These are phyloP conservation scores for Eucalyptus pauciflora DNA, from an alignment of 345 rosid genomes.

Conservation along the genomic window DNA sequence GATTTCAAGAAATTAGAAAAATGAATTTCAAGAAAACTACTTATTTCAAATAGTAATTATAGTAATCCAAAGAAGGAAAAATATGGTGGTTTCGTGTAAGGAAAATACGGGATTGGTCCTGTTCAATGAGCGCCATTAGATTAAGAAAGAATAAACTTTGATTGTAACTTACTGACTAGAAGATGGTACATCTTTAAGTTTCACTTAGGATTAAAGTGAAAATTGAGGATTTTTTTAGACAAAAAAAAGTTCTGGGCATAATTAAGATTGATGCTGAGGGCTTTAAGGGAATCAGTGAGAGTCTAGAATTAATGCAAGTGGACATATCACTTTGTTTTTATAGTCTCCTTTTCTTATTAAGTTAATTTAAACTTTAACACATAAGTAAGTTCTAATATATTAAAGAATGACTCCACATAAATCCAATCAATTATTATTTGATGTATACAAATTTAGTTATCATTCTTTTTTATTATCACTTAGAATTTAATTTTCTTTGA, in stretches of 20 bases:
- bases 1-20: background rate
- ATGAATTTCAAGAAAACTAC: background rate
- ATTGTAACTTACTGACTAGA: background rate
- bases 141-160: background rate
- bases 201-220: background rate
- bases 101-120: background rate
- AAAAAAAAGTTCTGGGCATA: too few relatives aligned
- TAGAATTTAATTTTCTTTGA: background rate
- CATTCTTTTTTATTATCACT: background rate
- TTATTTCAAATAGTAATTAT: background rate
- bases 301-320: too few relatives aligned
- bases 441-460: background rate
- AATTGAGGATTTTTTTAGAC: background rate
- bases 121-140: background rate
- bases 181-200: background rate
- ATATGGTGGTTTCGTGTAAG: background rate
- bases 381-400: background rate
- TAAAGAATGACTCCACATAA: background rate
- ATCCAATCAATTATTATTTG: background rate
- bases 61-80: background rate
- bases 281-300: too few relatives aligned
- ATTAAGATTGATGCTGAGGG: too few relatives aligned
- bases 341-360: background rate
- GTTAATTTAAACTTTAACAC: background rate
- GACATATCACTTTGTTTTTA: background rate